Percentiles rank a stretch among this genome's conserved stretches.
Conservation (phyloP, 2,329 filamentous ascomycete genomes). For the Fusarium pseudocircinatum region DNA sequence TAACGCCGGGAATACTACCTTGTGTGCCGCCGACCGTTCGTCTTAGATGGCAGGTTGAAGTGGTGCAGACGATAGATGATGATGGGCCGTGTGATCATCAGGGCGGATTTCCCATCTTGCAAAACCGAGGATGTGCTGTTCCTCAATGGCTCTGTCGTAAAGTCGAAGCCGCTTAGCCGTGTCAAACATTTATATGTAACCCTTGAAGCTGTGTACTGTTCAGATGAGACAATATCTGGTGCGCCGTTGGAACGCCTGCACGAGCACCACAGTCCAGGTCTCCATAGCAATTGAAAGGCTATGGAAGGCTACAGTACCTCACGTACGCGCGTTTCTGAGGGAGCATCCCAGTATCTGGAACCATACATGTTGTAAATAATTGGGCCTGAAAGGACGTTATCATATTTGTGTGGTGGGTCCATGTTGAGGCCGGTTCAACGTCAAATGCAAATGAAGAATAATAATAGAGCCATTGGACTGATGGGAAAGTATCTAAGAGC, state of each 20-base stretch:
- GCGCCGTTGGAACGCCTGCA: not conserved
- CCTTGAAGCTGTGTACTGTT: not conserved
- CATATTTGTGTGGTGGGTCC: slow-evolving; percentile 11
- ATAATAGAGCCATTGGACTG: not conserved
- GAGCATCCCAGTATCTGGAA: slow-evolving; percentile 15
- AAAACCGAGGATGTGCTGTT: not conserved
- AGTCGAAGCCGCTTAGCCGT: slow-evolving; percentile 14
- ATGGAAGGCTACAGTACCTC: not conserved
- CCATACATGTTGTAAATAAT: slow-evolving; percentile 27
- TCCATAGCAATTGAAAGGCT: not conserved
- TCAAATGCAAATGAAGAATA: not conserved
- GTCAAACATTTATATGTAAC: not conserved
- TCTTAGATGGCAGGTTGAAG: not conserved
- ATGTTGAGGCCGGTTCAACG: not conserved
- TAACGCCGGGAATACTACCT: slow-evolving; percentile 18
- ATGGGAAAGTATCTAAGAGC: too few species aligned
- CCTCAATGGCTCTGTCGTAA: not conserved
- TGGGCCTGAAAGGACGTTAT: slow-evolving; percentile 14
- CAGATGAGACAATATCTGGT: slow-evolving; percentile 1
- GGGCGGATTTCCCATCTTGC: slow-evolving; percentile 6
- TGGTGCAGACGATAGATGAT: slow-evolving; percentile 2
- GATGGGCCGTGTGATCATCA: slow-evolving; percentile 23
- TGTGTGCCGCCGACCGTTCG: not conserved
- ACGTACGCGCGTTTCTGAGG: slow-evolving; percentile 29
- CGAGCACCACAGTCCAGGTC: not conserved